Percentiles rank a stretch among this genome's conserved stretches.
phyloP scores from a whole-genome alignment of 768 basidiomycete species.

The Sistotremastrum suecicum region DNA sequence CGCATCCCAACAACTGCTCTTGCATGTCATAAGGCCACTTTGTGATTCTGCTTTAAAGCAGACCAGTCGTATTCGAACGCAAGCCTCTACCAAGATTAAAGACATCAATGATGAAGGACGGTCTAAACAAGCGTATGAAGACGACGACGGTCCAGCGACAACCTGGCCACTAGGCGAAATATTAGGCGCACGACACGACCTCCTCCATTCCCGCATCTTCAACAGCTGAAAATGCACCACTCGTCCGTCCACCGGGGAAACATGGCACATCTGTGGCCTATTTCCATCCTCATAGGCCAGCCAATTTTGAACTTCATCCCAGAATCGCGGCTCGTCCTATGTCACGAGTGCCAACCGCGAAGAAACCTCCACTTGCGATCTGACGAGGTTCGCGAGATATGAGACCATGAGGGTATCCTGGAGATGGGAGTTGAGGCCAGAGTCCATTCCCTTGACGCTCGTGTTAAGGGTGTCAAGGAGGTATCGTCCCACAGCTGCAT shows the following conservation, averaged over 20 bases:
- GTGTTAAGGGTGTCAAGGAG: conserved; percentile 76
- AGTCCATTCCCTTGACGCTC: conserved; percentile 52
- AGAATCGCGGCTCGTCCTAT: conserved; percentile 12
- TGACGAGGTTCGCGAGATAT: conserved; percentile 85
- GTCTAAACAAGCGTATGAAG: conserved; percentile 4
- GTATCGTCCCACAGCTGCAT: conserved; percentile 79
- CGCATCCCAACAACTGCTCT: conserved; percentile 72
- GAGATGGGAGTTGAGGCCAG: conserved; percentile 3
- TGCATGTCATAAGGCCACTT: conserved; percentile 56
- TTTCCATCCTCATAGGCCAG: not conserved
- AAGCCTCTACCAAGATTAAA: conserved; percentile 14
- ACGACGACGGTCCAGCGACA: conserved; percentile 55
- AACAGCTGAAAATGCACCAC: conserved; percentile 40
- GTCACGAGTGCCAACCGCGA: conserved; percentile 68
- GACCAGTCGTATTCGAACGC: conserved; percentile 37
- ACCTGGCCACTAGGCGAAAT: conserved; percentile 98
- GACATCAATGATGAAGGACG: not conserved
- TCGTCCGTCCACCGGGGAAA: conserved; percentile 1
- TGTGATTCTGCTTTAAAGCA: conserved; percentile 31
- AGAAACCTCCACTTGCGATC: conserved; percentile 87
- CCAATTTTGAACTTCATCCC: not conserved
- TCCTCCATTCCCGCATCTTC: conserved; percentile 94
- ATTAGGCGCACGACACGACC: conserved; percentile 76
- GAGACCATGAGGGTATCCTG: conserved; percentile 91
- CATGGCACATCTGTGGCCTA: no score